Conservation (phyloP, 192 early-diverging fungal species). For the Backusella sp. region DNA sequence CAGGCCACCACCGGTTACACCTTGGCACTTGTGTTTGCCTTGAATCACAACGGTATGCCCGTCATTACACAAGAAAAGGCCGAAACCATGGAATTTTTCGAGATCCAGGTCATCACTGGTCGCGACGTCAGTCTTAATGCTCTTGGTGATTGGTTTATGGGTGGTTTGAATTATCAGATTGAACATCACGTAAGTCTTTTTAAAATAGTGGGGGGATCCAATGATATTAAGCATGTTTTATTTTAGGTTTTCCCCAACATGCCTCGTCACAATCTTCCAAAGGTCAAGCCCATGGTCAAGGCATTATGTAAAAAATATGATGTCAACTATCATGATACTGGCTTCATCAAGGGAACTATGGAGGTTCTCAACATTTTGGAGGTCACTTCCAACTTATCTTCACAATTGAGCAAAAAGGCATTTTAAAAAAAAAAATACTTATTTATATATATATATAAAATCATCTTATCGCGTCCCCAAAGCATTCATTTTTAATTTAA, state of each 20-base stretch:
- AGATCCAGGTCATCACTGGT: conserved; percentile 75
- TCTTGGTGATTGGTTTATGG: conserved; percentile 80
- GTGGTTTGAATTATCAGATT: conserved; percentile 83
- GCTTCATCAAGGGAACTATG: conserved; percentile 24
- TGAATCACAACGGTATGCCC: conserved; percentile 90
- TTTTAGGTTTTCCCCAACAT: conserved; percentile 70
- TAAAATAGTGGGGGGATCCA: not conserved
- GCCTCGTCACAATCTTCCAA: conserved; percentile 69
- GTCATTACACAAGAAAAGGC: conserved; percentile 65
- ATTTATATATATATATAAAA: conserved; percentile 57
- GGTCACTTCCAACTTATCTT: conserved; percentile 27
- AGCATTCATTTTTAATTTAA: not conserved
- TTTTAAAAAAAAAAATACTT: conserved; percentile 19
- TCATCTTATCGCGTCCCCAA: conserved; percentile 35
- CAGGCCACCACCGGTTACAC: conserved; percentile 71
- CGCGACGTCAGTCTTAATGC: conserved; percentile 62
- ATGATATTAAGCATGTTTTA: not conserved
- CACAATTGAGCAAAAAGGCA: conserved; percentile 32
- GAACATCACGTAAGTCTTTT: conserved; percentile 70
- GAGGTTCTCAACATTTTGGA: conserved; percentile 35
- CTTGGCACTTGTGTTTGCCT: conserved; percentile 71
- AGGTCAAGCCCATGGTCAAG: conserved; percentile 63
- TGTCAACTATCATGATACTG: conserved; percentile 12
- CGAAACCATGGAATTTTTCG: conserved; percentile 69
- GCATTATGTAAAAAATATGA: conserved; percentile 47